Conservation (phyloP, 2,329 filamentous ascomycete species). For the Apiospora sp. region DNA sequence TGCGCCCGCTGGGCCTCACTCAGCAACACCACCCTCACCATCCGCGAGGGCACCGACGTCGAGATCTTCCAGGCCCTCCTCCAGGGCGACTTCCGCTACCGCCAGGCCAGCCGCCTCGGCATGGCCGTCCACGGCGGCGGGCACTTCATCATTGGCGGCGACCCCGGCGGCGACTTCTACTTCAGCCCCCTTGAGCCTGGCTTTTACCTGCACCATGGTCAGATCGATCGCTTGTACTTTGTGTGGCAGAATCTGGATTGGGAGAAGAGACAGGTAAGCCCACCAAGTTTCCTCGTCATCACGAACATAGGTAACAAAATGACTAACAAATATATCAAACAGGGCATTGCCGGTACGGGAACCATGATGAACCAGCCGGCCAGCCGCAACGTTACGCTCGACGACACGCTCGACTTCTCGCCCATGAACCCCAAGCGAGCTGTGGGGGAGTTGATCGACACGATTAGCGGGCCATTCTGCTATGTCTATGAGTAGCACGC, state of each 20-base stretch:
- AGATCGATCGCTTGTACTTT: slow-evolving; percentile 56
- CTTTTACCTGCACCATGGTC: slow-evolving; percentile 55
- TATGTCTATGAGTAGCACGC: slow-evolving; percentile 50
- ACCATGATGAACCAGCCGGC: slow-evolving; percentile 51
- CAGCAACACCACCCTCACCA: slow-evolving; percentile 46
- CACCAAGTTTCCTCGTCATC: background rate
- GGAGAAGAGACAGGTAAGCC: slow-evolving; percentile 44
- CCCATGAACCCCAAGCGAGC: slow-evolving; percentile 36
- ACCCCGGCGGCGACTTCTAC: slow-evolving; percentile 55
- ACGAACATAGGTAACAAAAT: background rate
- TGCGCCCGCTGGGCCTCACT: slow-evolving; percentile 39
- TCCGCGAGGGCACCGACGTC: slow-evolving; percentile 46
- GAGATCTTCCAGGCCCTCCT: slow-evolving; percentile 50
- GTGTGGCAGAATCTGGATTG: slow-evolving; percentile 58
- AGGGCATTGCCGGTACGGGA: slow-evolving; percentile 50
- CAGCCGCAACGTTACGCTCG: slow-evolving; percentile 51
- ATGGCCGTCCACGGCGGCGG: slow-evolving; percentile 45
- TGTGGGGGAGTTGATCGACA: slow-evolving; percentile 49
- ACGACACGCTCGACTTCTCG: slow-evolving; percentile 44
- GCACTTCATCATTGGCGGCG: slow-evolving; percentile 49
- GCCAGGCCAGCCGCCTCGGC: slow-evolving; percentile 37
- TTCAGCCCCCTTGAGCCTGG: slow-evolving; percentile 54
- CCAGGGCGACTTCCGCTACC: slow-evolving; percentile 46
- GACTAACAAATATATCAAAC: slow-evolving; percentile 29
- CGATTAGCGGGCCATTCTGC: slow-evolving; percentile 52